Evolutionary conservation across 2,329 filamentous ascomycete species (phyloP), one percentile per base, ranked within the genome.

Genomic region (Fusarium euwallaceae): DNA sequence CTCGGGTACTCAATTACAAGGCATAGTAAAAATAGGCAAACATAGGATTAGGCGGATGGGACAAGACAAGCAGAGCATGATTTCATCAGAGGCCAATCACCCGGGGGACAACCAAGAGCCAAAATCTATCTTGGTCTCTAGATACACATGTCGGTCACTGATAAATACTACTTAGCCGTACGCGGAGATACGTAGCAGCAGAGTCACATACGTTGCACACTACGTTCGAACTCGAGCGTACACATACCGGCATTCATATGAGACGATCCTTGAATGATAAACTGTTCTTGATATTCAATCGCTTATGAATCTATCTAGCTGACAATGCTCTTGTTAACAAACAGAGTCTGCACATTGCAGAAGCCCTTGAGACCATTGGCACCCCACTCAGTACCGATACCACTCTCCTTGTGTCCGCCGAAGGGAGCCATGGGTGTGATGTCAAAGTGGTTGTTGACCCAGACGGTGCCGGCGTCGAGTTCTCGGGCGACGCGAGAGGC

Each of bases 401-500:
- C 85, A 56, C 84, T 86, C 53, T 82, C 76, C 76, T 87, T 87
- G 61, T 86, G 84, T 4, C 85, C 86, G 1, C 85, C 85, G 62
- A 86, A 86, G 0, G 84, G 82, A 5, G 75, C 81, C 16, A 75
- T 64, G 0, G 81, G 81, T 4, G 78, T 72, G 1, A 80, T 74
- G 77, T 91, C 89, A 74, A 90, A 83, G 73, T 86, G 90, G 12
- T 61, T 84, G 79, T 92, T 92, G 72, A 92, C 87, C 86, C 89
- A 92, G 2, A 92, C 88, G 5, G 81, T 87, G 1, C 90, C 90
- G 0, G 88, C 86, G 75, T 91, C 87, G 8, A 92, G 81, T 41
- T 85, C 83, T 36, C 85, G 80, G 0, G 88, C 90, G 22, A 92
- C 86, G 3, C 83, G 81, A 10, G 85, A 84, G 0, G 89, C 90